phyloP scores from a whole-genome alignment of 371 early-diverging fungal genomes.

The Syncephalastrum racemosum region DNA sequence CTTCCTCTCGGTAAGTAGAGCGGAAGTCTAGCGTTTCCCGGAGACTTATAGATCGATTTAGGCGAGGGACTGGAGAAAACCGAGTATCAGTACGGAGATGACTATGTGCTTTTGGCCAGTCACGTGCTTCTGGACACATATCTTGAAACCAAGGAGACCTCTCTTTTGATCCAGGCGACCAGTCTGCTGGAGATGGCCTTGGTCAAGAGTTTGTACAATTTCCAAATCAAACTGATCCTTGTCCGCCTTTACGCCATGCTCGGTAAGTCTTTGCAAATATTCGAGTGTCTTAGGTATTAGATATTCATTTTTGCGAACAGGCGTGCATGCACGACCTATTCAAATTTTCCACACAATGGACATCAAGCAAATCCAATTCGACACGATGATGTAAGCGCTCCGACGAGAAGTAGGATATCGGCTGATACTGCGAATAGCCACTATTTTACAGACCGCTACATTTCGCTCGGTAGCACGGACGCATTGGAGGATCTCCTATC shows the following conservation, averaged over 20 bases:
- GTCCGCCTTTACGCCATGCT: conserved; percentile 74
- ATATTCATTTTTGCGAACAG: conserved; percentile 25
- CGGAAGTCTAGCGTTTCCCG: neutral
- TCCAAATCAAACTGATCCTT: conserved; percentile 79
- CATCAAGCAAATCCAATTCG: conserved; percentile 88
- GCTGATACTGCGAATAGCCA: conserved; percentile 36
- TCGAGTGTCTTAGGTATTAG: conserved; percentile 1
- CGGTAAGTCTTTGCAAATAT: conserved; percentile 44
- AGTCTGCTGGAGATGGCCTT: conserved; percentile 78
- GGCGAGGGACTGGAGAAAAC: conserved; percentile 66
- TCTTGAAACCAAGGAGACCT: conserved; percentile 29
- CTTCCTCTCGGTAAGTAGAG: conserved; percentile 54
- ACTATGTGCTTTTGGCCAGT: conserved; percentile 68
- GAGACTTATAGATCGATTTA: conserved; percentile 6
- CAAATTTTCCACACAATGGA: conserved; percentile 74
- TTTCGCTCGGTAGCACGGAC: conserved; percentile 54
- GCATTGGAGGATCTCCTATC: conserved; percentile 54
- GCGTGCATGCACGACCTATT: conserved; percentile 65
- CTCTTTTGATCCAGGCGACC: conserved; percentile 49
- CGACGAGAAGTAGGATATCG: neutral
- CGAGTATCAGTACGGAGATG: conserved; percentile 82
- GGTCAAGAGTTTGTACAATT: conserved; percentile 73
- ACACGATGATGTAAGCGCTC: conserved; percentile 71
- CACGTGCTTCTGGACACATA: conserved; percentile 61
- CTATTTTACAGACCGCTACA: conserved; percentile 66